A percentile compares a stretch with the other conserved stretches of the same genome.
Evolutionary conservation across 1,284 basidiomycete species (phyloP).

Genomic region (Earliella scabrosa): DNA sequence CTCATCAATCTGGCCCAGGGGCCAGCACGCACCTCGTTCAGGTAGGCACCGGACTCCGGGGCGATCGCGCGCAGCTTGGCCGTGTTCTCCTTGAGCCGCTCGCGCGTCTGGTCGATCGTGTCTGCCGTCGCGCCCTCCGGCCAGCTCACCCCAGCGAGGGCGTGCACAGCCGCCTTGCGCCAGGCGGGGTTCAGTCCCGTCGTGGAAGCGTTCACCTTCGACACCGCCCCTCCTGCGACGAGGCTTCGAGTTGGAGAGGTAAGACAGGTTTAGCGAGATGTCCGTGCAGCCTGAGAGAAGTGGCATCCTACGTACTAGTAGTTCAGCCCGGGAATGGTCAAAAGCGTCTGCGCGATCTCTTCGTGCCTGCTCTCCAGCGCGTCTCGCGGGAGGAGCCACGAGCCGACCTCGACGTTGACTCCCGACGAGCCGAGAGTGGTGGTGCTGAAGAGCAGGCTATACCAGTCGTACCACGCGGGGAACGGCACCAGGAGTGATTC

Average conservation of each 20-base stretch:
- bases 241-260: too few relatives aligned
- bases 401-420: slow-evolving; percentile 35
- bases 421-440: neutral
- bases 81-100: slow-evolving; percentile 31
- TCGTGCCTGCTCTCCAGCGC: slow-evolving; percentile 31
- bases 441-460: slow-evolving; percentile 4
- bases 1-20: too few relatives aligned
- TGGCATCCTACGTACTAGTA: slow-evolving; percentile 28
- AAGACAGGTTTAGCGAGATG: too few relatives aligned
- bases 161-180: slow-evolving; percentile 42
- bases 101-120: slow-evolving; percentile 32
- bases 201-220: slow-evolving; percentile 37
- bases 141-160: slow-evolving; percentile 36
- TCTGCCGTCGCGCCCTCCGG: slow-evolving; percentile 31
- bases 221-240: slow-evolving; percentile 44
- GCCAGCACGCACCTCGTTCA: slow-evolving; percentile 46
- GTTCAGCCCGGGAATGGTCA: slow-evolving; percentile 18
- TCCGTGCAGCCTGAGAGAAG: too few relatives aligned
- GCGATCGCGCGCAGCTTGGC: slow-evolving; percentile 28
- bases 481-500: slow-evolving; percentile 13
- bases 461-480: slow-evolving; percentile 36
- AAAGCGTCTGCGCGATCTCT: slow-evolving; percentile 33
- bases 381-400: slow-evolving; percentile 42
- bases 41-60: slow-evolving; percentile 41
- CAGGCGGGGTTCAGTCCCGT: slow-evolving; percentile 49